A percentile compares a stretch with the other conserved stretches of the same genome.
These are phyloP conservation scores for Protomyces inouyei DNA, from an alignment of 1,139 yeast species.

Conservation along the genomic window DNA sequence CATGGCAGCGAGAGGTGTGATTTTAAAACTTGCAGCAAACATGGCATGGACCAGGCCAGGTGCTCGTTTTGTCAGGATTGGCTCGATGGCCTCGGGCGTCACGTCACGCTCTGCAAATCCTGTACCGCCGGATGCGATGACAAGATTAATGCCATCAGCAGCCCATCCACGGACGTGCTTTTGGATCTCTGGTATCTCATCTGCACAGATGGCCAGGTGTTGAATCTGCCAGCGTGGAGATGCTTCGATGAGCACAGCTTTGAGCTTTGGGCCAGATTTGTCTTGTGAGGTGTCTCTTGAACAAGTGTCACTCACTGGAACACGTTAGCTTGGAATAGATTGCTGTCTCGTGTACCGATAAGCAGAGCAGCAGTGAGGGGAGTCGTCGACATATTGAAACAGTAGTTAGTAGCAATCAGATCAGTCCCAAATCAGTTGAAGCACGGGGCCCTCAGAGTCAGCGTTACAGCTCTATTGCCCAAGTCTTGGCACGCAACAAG, in stretches of 20 bases:
- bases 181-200: conserved; percentile 40
- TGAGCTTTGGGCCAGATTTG: conserved; percentile 7
- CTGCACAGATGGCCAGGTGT: conserved; percentile 37
- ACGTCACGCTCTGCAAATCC: conserved; percentile 46
- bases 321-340: neutral
- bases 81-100: conserved; percentile 49
- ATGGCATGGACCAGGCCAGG: conserved; percentile 49
- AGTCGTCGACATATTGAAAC: neutral
- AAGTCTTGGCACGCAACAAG: too few relatives aligned
- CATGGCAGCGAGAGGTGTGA: conserved; percentile 47
- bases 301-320: conserved; percentile 22
- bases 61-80: conserved; percentile 44
- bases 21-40: conserved; percentile 42
- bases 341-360: neutral
- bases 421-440: too few relatives aligned
- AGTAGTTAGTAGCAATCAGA: too few relatives aligned
- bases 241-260: neutral
- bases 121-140: conserved; percentile 50
- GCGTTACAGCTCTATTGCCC: too few relatives aligned
- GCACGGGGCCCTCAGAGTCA: too few relatives aligned
- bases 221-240: conserved; percentile 18
- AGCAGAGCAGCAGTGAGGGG: neutral
- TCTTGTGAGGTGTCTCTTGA: conserved; percentile 9
- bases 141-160: conserved; percentile 33
- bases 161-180: conserved; percentile 36